Evolutionary conservation across 2,329 filamentous ascomycete species (phyloP).

Genomic region (Talaromyces sp.): DNA sequence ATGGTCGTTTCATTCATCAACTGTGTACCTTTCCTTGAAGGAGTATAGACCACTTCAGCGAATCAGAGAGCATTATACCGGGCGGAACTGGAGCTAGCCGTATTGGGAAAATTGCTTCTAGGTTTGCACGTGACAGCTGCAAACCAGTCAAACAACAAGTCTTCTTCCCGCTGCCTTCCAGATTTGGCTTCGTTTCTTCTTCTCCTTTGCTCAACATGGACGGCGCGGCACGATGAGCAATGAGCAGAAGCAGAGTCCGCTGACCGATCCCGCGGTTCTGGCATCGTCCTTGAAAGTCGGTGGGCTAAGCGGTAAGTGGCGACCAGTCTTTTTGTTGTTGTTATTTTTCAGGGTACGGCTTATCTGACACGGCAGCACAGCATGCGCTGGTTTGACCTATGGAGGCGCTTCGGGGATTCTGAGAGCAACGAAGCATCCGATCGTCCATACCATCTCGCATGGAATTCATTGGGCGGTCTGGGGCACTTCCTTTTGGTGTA

Average conservation of each 20-base stretch:
- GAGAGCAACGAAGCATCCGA: conserved; percentile 55
- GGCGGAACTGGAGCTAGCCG: background rate
- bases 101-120: background rate
- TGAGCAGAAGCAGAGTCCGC: conserved; percentile 13
- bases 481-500: conserved; percentile 72
- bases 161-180: background rate
- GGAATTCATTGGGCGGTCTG: conserved; percentile 78
- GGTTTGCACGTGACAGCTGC: conserved; percentile 4
- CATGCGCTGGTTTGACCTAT: conserved; percentile 56
- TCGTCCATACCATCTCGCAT: conserved; percentile 65
- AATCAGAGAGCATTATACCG: background rate
- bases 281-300: conserved; percentile 54
- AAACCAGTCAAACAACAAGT: conserved; percentile 10
- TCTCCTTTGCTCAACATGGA: background rate
- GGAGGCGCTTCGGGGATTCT: conserved; percentile 69
- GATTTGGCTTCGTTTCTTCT: background rate
- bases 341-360: background rate
- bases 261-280: conserved; percentile 17
- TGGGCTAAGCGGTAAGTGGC: conserved; percentile 50
- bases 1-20: no score
- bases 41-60: background rate
- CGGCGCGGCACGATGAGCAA: background rate
- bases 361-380: conserved; percentile 32
- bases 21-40: no score
- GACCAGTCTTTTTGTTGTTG: background rate